Evolutionary conservation across 495 filamentous ascomycete species (phyloP).

Genomic region (Hypoxylon perforatum): DNA sequence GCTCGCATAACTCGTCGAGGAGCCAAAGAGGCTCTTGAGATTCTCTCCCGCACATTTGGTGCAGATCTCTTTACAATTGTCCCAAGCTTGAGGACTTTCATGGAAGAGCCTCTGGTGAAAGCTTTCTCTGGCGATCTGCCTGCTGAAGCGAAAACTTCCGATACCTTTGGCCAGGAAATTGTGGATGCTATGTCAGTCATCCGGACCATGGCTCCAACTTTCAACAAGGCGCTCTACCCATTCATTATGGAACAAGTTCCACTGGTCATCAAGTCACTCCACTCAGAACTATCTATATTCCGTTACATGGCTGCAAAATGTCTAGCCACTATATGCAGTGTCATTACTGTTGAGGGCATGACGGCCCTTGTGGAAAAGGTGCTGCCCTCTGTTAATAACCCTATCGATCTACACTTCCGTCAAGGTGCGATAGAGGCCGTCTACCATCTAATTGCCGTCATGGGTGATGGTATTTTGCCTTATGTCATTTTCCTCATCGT

Average conservation of each 20-base stretch:
- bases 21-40: conserved; percentile 94
- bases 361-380: conserved; percentile 95
- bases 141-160: conserved; percentile 72
- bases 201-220: conserved; percentile 86
- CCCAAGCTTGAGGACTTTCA: conserved; percentile 80
- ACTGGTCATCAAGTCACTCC: conserved; percentile 85
- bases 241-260: conserved; percentile 87
- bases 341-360: conserved; percentile 93
- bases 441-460: conserved; percentile 96
- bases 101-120: conserved; percentile 79
- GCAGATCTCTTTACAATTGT: conserved; percentile 77
- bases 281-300: conserved; percentile 87
- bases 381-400: conserved; percentile 88
- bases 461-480: conserved; percentile 94
- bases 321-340: conserved; percentile 95
- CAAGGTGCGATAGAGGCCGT: conserved; percentile 95
- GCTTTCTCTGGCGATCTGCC: conserved; percentile 81
- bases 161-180: conserved; percentile 86
- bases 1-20: conserved; percentile 90
- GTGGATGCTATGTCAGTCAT: conserved; percentile 94
- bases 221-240: conserved; percentile 75
- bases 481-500: conserved; percentile 99
- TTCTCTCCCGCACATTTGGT: conserved; percentile 82
- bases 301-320: conserved; percentile 98
- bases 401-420: conserved; percentile 82